A percentile compares a stretch with the other conserved stretches of the same genome.
Evolutionary conservation across 2,329 filamentous ascomycete species (phyloP).

Genomic region (Madurella fahalii): DNA sequence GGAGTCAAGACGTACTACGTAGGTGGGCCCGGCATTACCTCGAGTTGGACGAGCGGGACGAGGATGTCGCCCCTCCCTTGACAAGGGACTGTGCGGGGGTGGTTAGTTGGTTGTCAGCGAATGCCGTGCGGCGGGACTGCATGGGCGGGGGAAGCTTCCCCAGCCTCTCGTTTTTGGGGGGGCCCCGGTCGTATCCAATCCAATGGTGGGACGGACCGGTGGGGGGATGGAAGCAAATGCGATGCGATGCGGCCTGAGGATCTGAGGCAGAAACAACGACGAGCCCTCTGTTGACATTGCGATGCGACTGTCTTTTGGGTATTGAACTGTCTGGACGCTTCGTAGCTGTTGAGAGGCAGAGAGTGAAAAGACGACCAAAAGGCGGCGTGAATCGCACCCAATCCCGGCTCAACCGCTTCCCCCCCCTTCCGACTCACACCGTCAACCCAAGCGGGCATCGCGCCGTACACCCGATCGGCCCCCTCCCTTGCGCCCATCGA

Average conservation of each 20-base stretch:
- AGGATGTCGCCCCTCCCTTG: not conserved
- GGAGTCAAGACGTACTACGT: not conserved
- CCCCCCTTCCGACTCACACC: not conserved
- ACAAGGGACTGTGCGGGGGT: conserved; percentile 8
- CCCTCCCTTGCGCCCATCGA: conserved; percentile 3
- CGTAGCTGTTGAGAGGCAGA: not conserved
- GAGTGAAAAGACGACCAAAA: not conserved
- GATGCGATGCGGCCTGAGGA: conserved; percentile 4
- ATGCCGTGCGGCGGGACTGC: not conserved
- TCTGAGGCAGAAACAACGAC: not conserved
- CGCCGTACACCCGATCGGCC: conserved; percentile 10
- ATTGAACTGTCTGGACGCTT: not conserved
- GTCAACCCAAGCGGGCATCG: conserved; percentile 6
- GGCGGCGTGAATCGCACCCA: not conserved
- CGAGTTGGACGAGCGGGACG: not conserved
- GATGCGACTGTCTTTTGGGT: not conserved
- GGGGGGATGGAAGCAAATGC: not conserved
- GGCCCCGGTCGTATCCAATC: not conserved
- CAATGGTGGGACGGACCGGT: not conserved
- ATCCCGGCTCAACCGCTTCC: not conserved
- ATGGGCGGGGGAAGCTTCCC: conserved; percentile 18
- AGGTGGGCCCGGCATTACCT: not conserved
- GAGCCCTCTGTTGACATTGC: not conserved
- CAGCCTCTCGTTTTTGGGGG: conserved; percentile 35
- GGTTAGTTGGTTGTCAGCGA: conserved; percentile 10